Evolutionary conservation across 1,284 basidiomycete species (phyloP), one percentile per base, ranked within the genome.

Genomic region (Moesziomyces globuligerus): DNA sequence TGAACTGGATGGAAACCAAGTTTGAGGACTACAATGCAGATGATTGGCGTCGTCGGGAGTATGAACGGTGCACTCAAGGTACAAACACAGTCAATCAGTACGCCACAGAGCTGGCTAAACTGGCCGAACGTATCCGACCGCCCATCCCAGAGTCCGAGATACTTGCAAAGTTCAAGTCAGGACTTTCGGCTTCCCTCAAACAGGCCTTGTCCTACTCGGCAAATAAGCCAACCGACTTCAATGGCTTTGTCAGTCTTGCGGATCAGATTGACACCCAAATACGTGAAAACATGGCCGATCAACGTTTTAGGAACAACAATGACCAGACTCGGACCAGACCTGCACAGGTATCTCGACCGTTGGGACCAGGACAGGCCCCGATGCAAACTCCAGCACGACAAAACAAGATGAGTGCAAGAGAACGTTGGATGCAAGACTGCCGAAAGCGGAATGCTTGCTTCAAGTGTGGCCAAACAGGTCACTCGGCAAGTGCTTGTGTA

Each of bases 11-110:
- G 11, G 11, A 39, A 20, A 39, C 13, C 37, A 15, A 39, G 37
- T 39, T 39, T 39, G 37, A 39, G n/a, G 37, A 39, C 37, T 39
- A 39, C 37, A 39, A 39, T 39, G 37, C 37, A 20, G 37, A 20
- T 8, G 18, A 39, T 8, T 20, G 37, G 37, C 18, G 18, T 13
- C 37, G 18, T 39, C 18, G 37, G 37, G 37, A 39, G 37, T 39
- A 39, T 39, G 37, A 39, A 7, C 13, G n/a, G 15, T 39, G 37
- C 37, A 20, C 18, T 7, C 37, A 39, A 39, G 37, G 37, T 39
- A 20, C 7, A 7, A 7, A 20, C 7, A 39, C 15, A 39, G 37
- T 39, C 18, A 39, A 20, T 20, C 37, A 39, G 37, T 39, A 39
- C n/a, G 37, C 37, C 7, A 20, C 18, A n/a, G 37, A 39, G 37